Base-by-base conservation (phyloP, 306 rosid genomes). In the Vigna reflexopilosa region DNA sequence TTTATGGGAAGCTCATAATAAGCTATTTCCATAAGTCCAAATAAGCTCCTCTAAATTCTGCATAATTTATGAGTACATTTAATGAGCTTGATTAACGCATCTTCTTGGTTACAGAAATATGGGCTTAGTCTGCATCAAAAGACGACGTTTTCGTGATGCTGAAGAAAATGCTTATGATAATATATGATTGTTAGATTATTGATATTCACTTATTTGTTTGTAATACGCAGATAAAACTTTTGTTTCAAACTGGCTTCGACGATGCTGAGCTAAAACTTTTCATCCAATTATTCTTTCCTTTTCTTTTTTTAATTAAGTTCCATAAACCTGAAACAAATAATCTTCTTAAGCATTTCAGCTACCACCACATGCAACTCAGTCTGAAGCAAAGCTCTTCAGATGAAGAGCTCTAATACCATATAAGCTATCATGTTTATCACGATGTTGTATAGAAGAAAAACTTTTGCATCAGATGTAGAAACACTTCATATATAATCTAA, bases 161-260 rank as follows among this genome's bases (percentile, higher is more conserved):
- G 97, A 91, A 88, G 99, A 93, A 83, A 90, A 85, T 75, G 68
- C 47, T 32, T 32, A 49, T 71, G 48, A 45, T 15, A 42, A 55
- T 19, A 51, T 45, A 2, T 80, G 12, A 66, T 71, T 85, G 22
- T 26, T 34, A 12, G 70, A 52, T 63, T 68, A 16, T 62, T 72
- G 50, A 20, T 67, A 52, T 79, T 77, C 50, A 51, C 67, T 77
- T 76, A 20, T 52, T 52, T 47, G 24, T 76, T 13, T 73, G 47
- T 47, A 26, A 72, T 71, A 28, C 85, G 82, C 94, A 96, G 99
- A 96, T 93, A 86, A 96, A 91, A 82, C 96, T 96, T 67, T 87
- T 96, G 84, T 96, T 96, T 88, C 99, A 93, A 89, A 93, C 98
- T 28, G 98, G 98, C 81, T 96, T 96, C 79, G 99, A 93, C 9